A percentile compares a stretch with the other conserved stretches of the same genome.
These are phyloP conservation scores for Solanum paucissectum DNA, from an alignment of 257 asterid species.

Conservation along the genomic window DNA sequence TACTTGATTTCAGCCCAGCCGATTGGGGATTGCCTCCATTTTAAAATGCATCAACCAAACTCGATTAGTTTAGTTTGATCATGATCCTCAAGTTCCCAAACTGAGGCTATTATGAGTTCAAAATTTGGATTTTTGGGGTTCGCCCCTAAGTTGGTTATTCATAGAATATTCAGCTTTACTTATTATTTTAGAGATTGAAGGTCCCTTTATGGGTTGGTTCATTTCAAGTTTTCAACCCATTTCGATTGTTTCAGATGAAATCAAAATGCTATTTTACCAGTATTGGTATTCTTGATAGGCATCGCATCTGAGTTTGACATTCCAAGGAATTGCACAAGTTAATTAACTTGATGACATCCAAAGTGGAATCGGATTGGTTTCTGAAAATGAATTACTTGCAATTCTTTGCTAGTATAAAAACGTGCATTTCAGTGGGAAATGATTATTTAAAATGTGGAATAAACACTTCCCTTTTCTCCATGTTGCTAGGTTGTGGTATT, in stretches of 20 bases:
- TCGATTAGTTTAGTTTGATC: neutral
- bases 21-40: slow-evolving; percentile 84
- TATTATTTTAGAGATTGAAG: neutral
- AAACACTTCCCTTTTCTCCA: neutral
- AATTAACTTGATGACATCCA: neutral
- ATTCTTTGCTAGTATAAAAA: too few relatives aligned
- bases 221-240: neutral
- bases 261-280: neutral
- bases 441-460: neutral
- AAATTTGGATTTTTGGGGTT: neutral
- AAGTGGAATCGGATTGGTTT: neutral
- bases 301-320: neutral
- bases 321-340: neutral
- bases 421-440: neutral
- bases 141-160: neutral
- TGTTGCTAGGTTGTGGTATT: neutral
- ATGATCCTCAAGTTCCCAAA: neutral
- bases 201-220: neutral
- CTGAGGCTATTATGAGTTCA: neutral
- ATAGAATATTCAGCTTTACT: neutral
- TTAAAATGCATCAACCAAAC: slow-evolving; percentile 22
- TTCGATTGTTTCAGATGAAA: neutral
- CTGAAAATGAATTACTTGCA: neutral
- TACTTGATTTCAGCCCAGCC: slow-evolving; percentile 62
- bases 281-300: neutral